Conservation (phyloP, 2,329 filamentous ascomycete genomes). For the Trichocomaceae sp. region DNA sequence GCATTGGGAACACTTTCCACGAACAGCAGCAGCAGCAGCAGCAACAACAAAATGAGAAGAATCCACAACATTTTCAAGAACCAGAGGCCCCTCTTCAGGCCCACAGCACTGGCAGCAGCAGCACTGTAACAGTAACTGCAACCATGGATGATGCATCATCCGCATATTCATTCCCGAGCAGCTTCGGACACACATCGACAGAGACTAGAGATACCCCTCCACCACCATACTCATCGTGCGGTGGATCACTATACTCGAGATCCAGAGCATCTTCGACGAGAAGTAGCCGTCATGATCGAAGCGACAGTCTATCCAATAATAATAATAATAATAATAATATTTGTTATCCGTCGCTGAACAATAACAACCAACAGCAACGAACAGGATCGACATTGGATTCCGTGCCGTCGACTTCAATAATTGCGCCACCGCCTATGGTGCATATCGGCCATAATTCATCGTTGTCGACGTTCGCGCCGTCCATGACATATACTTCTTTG, state of each 20-base stretch:
- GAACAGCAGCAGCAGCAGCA: conserved; percentile 18
- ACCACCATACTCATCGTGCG: conserved; percentile 35
- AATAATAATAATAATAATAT: too few species aligned
- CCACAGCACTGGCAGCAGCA: conserved; percentile 26
- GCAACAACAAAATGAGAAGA: conserved; percentile 26
- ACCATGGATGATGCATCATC: conserved; percentile 31
- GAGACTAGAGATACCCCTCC: conserved; percentile 39
- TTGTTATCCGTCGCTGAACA: background rate
- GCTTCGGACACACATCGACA: conserved; percentile 40
- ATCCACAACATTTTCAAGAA: conserved; percentile 23
- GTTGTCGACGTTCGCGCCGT: background rate
- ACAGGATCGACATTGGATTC: background rate
- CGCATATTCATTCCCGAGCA: conserved; percentile 37
- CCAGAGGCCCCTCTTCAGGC: conserved; percentile 3
- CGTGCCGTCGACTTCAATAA: conserved; percentile 5
- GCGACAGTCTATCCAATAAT: conserved; percentile 3
- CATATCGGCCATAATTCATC: conserved; percentile 17
- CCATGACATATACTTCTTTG: background rate
- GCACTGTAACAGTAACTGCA: conserved; percentile 3
- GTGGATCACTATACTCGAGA: conserved; percentile 25
- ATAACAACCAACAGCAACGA: background rate
- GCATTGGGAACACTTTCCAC: conserved; percentile 27
- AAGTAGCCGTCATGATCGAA: conserved; percentile 6
- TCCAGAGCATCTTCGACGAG: conserved; percentile 28
- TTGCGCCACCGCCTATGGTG: conserved; percentile 22